These are phyloP conservation scores for Vanrija sp. DNA, from an alignment of 1,284 basidiomycete species.

Conservation along the genomic window DNA sequence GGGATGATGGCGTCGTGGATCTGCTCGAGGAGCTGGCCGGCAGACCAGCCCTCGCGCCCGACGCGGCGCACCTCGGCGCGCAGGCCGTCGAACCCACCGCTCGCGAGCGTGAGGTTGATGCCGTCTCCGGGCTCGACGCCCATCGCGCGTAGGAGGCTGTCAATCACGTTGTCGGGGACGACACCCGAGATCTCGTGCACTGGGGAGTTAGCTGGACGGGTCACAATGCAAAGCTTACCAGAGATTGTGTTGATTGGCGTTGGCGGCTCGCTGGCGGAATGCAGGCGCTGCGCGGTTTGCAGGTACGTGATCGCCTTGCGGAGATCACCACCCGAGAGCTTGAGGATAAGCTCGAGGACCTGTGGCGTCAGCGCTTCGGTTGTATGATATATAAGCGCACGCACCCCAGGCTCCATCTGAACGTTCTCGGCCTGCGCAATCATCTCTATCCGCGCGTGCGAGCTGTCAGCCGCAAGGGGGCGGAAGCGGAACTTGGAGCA, in stretches of 20 bases:
- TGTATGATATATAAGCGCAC: constrained; percentile 4
- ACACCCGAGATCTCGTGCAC: constrained; percentile 98
- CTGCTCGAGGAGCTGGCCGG: constrained; percentile 83
- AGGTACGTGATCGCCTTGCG: constrained; percentile 98
- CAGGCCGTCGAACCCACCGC: constrained; percentile 64
- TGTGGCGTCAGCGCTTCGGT: constrained; percentile 11
- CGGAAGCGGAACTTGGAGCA: constrained; percentile 99
- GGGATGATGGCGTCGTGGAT: constrained; percentile 87
- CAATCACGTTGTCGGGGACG: constrained; percentile 72
- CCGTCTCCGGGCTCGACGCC: constrained; percentile 63
- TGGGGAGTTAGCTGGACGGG: constrained; percentile 12
- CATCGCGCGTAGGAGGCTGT: constrained; percentile 65
- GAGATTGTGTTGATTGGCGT: constrained; percentile 63
- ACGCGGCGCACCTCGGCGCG: constrained; percentile 68
- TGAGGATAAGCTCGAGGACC: constrained; percentile 47
- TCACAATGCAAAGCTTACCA: constrained; percentile 28
- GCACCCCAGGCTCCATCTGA: constrained; percentile 49
- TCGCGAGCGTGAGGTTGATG: constrained; percentile 56
- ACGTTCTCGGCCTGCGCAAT: constrained; percentile 65
- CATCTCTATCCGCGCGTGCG: constrained; percentile 68
- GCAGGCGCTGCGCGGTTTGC: constrained; percentile 88
- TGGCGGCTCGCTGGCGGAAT: constrained; percentile 63
- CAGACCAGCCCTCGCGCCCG: constrained; percentile 86
- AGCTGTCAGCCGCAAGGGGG: constrained; percentile 75
- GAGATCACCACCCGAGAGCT: constrained; percentile 79